Evolutionary conservation across 75 land plant genomes (phyloP), one percentile per base, ranked within the genome.

Genomic region (Isoetes taiwanensis): DNA sequence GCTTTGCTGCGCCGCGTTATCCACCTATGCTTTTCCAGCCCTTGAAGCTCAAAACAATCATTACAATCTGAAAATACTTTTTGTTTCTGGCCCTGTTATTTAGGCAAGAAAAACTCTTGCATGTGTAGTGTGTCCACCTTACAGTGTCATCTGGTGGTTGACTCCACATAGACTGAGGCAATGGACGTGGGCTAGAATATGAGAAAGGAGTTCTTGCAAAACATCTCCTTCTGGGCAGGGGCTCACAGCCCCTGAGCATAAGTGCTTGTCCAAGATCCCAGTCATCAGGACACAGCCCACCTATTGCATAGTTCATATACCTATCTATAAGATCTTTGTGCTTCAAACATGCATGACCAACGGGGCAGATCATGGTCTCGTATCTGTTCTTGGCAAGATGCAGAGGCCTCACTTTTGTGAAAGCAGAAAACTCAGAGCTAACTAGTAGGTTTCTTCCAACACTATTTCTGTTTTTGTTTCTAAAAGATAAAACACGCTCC

Each of bases 211-310:
- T 23, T 10, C 70, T n/a, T 23, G 70, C 55, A 2, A 59, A 34
- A 56, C 70, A 67, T 20, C 70, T 43, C 24, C 54, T 6, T 12
- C 84, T 62, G 11, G 86, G 86, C 8, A 83, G 73, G 2, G 86
- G 86, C 68, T 83, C 86, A 58, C 86, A 84, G 41, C 85, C 88
- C 4, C 42, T 30, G 55, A 75, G 64, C 54, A 75, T 46, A 61
- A 84, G 81, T 23, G 68, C 66, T 50, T 81, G 84, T 11, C 76
- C 76, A 0, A 84, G 69, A 26, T 57, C 50, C 25, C 75, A 80
- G 41, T 84, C 81, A 59, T 70, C 80, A 6, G 84, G 84, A 60
- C 84, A 77, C 0, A 57, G 41, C 0, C 65, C 69, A 14, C 76
- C 69, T 57, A 67, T 55, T 6, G 46, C 28, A 23, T 73, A 68